phyloP scores from a whole-genome alignment of 129 eudicot genomes.

The Flaveria sonorensis region DNA sequence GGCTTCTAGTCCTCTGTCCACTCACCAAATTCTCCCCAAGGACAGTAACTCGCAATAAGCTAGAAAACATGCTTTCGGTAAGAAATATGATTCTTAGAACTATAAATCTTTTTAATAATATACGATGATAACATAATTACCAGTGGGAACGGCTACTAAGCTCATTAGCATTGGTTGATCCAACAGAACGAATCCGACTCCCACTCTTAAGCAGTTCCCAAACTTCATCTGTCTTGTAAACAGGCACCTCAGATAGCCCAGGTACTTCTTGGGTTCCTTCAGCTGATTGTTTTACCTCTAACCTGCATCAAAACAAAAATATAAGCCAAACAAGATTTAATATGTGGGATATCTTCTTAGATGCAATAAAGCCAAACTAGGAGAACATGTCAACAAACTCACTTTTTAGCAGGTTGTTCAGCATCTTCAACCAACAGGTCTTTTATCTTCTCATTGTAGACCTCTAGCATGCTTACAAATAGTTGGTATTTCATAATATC shows the following conservation, averaged over 20 bases:
- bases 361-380: not conserved
- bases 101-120: not conserved
- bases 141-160: slow-evolving; percentile 98
- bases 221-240: slow-evolving; percentile 68
- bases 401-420: slow-evolving; percentile 70
- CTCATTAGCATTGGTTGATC: slow-evolving; percentile 96
- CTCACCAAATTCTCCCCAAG: slow-evolving; percentile 67
- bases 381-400: slow-evolving; percentile 29
- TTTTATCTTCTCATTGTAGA: slow-evolving; percentile 89
- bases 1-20: slow-evolving; percentile 84
- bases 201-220: slow-evolving; percentile 87
- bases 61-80: slow-evolving; percentile 30
- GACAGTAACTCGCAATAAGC: slow-evolving; percentile 90
- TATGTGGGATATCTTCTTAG: not conserved
- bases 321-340: not conserved
- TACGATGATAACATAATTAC: slow-evolving; percentile 35
- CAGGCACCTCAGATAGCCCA: slow-evolving; percentile 80
- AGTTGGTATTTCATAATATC: slow-evolving; percentile 70
- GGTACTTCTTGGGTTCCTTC: slow-evolving; percentile 99
- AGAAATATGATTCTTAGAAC: slow-evolving; percentile 1
- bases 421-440: slow-evolving; percentile 83
- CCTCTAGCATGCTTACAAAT: slow-evolving; percentile 96
- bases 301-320: slow-evolving; percentile 40
- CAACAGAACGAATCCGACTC: slow-evolving; percentile 84
- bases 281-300: slow-evolving; percentile 92